Percentiles rank a stretch among this genome's conserved stretches.
Conservation (phyloP, 805 yeast genomes). For the Wickerhamomyces bisporus region DNA sequence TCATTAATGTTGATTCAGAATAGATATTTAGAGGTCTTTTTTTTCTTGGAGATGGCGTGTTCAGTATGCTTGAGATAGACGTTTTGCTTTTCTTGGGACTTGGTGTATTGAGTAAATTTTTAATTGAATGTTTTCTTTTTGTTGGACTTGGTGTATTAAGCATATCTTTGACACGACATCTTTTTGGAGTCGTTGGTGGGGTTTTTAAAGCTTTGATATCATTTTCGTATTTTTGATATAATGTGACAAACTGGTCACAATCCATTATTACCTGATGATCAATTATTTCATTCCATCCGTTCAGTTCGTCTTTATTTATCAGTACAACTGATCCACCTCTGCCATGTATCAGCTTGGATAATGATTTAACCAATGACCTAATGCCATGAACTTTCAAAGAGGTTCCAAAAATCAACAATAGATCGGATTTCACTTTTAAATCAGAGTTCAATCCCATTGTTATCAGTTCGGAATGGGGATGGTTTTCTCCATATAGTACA, state of each 20-base stretch:
- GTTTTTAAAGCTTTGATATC: conserved; percentile 16
- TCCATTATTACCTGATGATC: conserved; percentile 79
- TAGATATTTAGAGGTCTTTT: not conserved
- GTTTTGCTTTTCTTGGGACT: not conserved
- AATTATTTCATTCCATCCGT: conserved; percentile 64
- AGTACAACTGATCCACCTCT: conserved; percentile 74
- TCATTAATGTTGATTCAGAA: not conserved
- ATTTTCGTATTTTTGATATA: conserved; percentile 21
- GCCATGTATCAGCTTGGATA: conserved; percentile 70
- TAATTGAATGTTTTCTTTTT: too few species aligned
- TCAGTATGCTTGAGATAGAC: not conserved
- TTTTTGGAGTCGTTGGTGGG: conserved; percentile 29
- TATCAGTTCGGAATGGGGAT: conserved; percentile 78
- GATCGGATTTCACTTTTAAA: conserved; percentile 62
- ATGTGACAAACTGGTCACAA: conserved; percentile 73
- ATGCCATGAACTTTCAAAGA: conserved; percentile 90
- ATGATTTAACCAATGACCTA: conserved; percentile 61
- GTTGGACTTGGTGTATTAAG: conserved; percentile 15
- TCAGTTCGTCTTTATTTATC: conserved; percentile 63
- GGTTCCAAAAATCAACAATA: conserved; percentile 87
- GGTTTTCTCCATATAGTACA: conserved; percentile 90
- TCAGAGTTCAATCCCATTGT: conserved; percentile 68
- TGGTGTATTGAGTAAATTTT: not conserved
- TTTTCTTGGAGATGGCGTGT: not conserved
- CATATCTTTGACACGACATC: conserved; percentile 11